phyloP scores from a whole-genome alignment of 2,329 filamentous ascomycete species.

The Fusarium nurragi region DNA sequence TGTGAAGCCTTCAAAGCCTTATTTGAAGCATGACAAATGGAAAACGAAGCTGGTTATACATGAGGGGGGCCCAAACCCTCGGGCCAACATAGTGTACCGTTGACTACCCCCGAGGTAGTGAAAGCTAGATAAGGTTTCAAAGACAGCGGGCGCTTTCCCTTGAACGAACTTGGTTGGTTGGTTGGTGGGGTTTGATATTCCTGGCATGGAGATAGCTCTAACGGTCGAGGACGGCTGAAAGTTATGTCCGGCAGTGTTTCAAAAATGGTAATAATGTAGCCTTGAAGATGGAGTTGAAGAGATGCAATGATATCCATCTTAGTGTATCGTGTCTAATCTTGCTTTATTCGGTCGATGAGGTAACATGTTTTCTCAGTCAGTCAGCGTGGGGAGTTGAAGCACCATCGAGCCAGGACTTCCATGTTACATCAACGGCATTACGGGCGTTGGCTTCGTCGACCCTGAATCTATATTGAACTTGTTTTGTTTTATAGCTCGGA shows the following conservation, averaged over 20 bases:
- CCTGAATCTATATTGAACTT: not conserved
- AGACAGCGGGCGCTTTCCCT: not conserved
- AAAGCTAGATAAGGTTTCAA: not conserved
- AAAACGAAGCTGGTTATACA: not conserved
- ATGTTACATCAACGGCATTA: not conserved
- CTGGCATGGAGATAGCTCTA: not conserved
- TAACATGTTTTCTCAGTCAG: not conserved
- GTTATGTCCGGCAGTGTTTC: not conserved
- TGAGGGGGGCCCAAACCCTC: not conserved
- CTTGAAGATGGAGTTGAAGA: not conserved
- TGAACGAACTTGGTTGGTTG: no score
- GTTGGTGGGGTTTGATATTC: no score
- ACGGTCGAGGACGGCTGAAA: not conserved
- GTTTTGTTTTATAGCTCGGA: slow-evolving; percentile 8
- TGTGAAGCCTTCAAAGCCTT: not conserved
- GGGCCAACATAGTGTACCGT: no score
- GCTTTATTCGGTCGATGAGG: not conserved
- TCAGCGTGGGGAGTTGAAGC: not conserved
- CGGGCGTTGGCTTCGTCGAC: not conserved
- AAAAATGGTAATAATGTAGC: not conserved
- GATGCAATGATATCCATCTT: not conserved
- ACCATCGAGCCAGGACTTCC: not conserved
- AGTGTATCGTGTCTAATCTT: not conserved
- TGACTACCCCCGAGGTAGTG: no score
- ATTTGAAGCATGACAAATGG: no score